A percentile compares a stretch with the other conserved stretches of the same genome.
phyloP scores from a whole-genome alignment of 257 asterid species.

The Jacaranda mimosifolia region DNA sequence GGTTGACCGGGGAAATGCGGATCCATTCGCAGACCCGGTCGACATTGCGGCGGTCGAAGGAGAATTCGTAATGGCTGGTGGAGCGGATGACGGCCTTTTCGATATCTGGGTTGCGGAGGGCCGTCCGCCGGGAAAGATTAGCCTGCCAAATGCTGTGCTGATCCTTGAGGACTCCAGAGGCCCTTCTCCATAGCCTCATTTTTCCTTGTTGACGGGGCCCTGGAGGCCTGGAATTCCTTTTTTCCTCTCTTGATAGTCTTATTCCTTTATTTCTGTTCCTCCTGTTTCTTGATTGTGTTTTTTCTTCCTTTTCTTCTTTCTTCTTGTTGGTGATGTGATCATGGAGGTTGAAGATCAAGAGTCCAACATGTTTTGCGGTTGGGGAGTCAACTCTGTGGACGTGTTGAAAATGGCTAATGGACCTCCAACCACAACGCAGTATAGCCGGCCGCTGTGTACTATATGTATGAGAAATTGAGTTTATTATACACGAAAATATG shows the following conservation, averaged over 20 bases:
- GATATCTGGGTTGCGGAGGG: slow-evolving; percentile 82
- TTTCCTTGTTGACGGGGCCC: slow-evolving; percentile 2
- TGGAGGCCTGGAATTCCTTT: background rate
- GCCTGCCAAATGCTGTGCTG: slow-evolving; percentile 72
- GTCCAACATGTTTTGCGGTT: slow-evolving; percentile 35
- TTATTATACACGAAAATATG: no score
- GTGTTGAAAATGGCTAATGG: slow-evolving; percentile 27
- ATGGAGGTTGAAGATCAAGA: background rate
- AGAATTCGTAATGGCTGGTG: slow-evolving; percentile 65
- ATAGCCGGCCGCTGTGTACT: no score
- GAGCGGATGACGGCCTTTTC: slow-evolving; percentile 80
- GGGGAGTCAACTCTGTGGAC: background rate
- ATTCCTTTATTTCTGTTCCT: background rate
- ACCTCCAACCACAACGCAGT: slow-evolving; percentile 7
- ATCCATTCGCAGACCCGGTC: slow-evolving; percentile 72
- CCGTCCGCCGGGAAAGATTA: slow-evolving; percentile 58
- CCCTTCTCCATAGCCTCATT: slow-evolving; percentile 89
- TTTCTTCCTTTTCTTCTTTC: no score
- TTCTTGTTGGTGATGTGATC: background rate
- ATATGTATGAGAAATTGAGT: no score
- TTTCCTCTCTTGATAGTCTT: background rate
- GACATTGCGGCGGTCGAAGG: slow-evolving; percentile 50
- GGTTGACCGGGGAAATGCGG: slow-evolving; percentile 67
- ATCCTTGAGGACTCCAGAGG: slow-evolving; percentile 74
- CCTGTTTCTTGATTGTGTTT: background rate